phyloP scores from a whole-genome alignment of 108 stramenopile genomes.

The Pseudonitzschia multistriata region DNA sequence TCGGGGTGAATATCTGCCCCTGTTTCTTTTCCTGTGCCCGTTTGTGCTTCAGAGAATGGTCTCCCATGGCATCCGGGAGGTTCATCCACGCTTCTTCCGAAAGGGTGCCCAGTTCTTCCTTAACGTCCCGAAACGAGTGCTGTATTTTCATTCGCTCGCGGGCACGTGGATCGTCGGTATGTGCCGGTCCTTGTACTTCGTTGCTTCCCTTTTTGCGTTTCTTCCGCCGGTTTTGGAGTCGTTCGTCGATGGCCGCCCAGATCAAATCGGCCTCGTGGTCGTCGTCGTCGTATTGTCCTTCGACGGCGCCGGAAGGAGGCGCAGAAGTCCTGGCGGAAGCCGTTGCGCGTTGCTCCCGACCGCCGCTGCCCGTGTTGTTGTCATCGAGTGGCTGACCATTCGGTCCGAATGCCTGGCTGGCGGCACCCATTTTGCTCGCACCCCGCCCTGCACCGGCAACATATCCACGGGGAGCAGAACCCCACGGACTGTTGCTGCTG shows the following conservation, averaged over 20 bases:
- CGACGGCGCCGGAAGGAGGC: constrained; percentile 19
- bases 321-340: neutral
- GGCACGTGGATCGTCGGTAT: constrained; percentile 18
- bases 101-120: constrained; percentile 84
- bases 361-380: constrained; percentile 20
- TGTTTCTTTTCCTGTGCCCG: constrained; percentile 64
- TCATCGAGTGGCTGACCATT: neutral
- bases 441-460: constrained; percentile 85
- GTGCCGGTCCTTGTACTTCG: constrained; percentile 1
- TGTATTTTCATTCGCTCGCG: constrained; percentile 63
- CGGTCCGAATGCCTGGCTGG: neutral
- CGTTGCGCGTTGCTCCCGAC: neutral
- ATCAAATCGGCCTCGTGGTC: constrained; percentile 96
- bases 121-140: constrained; percentile 95
- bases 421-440: constrained; percentile 23
- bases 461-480: constrained; percentile 79
- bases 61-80: constrained; percentile 93
- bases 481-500: constrained; percentile 43
- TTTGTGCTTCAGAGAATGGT: constrained; percentile 87
- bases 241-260: constrained; percentile 95
- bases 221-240: constrained; percentile 78
- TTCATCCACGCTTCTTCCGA: constrained; percentile 93
- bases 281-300: constrained; percentile 85
- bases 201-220: constrained; percentile 8
- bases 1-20: constrained; percentile 87